These are phyloP conservation scores for Crinitomyces ghanaensis DNA, from an alignment of 805 yeast genomes.

Conservation along the genomic window DNA sequence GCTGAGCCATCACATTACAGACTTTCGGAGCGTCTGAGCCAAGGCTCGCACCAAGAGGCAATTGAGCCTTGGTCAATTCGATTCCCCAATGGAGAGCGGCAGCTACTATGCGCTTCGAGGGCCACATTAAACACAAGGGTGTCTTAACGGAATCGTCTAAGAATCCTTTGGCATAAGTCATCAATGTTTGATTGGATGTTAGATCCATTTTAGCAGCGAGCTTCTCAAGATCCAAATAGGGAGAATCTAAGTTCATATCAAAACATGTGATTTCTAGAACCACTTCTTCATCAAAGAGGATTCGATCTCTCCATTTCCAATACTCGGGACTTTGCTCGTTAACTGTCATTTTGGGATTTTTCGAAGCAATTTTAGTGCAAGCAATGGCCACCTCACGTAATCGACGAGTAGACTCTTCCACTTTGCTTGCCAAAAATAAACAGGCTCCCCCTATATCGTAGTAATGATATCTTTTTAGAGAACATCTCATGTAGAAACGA, in stretches of 20 bases:
- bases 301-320: slow-evolving; percentile 40
- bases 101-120: slow-evolving; percentile 27
- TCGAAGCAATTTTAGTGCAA: slow-evolving; percentile 38
- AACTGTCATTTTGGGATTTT: slow-evolving; percentile 28
- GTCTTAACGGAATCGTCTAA: slow-evolving; percentile 31
- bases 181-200: slow-evolving; percentile 15
- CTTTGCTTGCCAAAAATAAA: slow-evolving; percentile 41
- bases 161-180: slow-evolving; percentile 18
- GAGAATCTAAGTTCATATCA: slow-evolving; percentile 35
- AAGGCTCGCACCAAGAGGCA: too few relatives aligned
- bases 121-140: slow-evolving; percentile 22
- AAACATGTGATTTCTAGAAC: slow-evolving; percentile 36
- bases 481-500: slow-evolving; percentile 39
- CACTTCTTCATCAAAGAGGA: slow-evolving; percentile 35
- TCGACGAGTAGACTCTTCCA: slow-evolving; percentile 40
- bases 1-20: too few relatives aligned
- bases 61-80: neutral
- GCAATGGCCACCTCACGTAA: slow-evolving; percentile 39
- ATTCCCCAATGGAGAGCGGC: slow-evolving; percentile 26
- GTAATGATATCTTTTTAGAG: slow-evolving; percentile 33
- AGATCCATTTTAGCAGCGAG: slow-evolving; percentile 15
- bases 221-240: slow-evolving; percentile 22
- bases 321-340: slow-evolving; percentile 38
- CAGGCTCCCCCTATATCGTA: slow-evolving; percentile 42
- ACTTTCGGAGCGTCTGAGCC: too few relatives aligned